Evolutionary conservation across 805 yeast species (phyloP), one percentile per base, ranked within the genome.

Genomic region (Clavispora fructus): DNA sequence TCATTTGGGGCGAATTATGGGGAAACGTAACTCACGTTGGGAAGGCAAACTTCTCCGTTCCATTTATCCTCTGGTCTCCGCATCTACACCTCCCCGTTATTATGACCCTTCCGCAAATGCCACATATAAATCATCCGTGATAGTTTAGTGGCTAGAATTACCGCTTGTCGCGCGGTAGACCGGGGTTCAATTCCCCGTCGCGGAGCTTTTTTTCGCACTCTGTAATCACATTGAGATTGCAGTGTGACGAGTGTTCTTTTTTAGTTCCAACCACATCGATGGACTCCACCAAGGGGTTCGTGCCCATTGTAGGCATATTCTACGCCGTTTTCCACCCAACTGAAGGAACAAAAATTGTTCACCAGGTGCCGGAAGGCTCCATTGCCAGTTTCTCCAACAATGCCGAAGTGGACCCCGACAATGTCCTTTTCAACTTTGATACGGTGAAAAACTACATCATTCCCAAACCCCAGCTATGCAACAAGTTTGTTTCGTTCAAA

Each of bases 271-370:
- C 25, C 37, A 16, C 23, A 33, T 9, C 26, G 25, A 68, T 68
- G 72, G 68, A 64, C 35, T 54, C 57, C 35, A 54, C 56, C 30
- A 76, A 71, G 63, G 96, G 96, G 17, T 90, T 91, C 60, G 85
- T 84, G 7, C 96, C 95, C n/a, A 89, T 94, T 14, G 74, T 80
- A 47, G 94, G 97, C 1, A 73, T 90, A 39, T 91, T 94, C 63
- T 94, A 88, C 63, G 82, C 97, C 0, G 88, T 87, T 0, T 94
- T 94, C 65, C 97, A 94, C 58, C 97, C 97, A 0, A 87, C 94
- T 0, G 96, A 90, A 58, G 99, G 99, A 1, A 85, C 98, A 0
- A 89, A 90, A 65, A 91, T 92, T 6, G 77, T 87, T 6, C 87
- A 86, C 57, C 97, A 94, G 62, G 95, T 89, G 0, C 99, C 99